phyloP scores from a whole-genome alignment of 2,329 filamentous ascomycete species.

The Colletotrichum sp. region DNA sequence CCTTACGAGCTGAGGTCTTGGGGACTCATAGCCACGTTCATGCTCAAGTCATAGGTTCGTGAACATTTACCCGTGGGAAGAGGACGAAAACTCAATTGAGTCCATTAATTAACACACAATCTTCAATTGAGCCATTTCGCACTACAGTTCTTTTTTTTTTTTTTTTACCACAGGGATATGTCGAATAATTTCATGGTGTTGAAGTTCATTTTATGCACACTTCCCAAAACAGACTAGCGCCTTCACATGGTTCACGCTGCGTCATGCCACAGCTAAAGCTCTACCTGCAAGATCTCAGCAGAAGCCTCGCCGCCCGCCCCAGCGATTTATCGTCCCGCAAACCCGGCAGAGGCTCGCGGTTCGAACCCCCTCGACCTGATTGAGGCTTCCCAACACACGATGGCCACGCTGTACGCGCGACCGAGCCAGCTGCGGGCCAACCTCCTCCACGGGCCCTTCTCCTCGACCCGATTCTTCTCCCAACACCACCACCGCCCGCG shows the following conservation, averaged over 20 bases:
- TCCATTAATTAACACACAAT: neutral
- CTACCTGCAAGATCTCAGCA: conserved; percentile 11
- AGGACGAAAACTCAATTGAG: neutral
- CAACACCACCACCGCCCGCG: conserved; percentile 49
- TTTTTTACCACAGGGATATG: neutral
- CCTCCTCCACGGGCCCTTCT: conserved; percentile 33
- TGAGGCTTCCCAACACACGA: conserved; percentile 24
- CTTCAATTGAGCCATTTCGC: neutral
- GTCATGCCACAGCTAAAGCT: conserved; percentile 17
- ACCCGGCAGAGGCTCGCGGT: neutral
- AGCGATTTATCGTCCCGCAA: conserved; percentile 7
- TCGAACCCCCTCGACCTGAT: neutral
- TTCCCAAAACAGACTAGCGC: conserved; percentile 14
- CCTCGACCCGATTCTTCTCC: conserved; percentile 37
- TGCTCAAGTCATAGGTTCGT: neutral
- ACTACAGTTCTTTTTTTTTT: neutral
- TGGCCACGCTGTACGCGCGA: conserved; percentile 38
- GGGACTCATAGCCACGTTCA: neutral
- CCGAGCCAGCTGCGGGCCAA: conserved; percentile 36
- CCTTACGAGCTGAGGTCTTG: neutral
- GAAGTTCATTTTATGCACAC: neutral
- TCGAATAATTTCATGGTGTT: neutral
- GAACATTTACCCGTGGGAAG: neutral
- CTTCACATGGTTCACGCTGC: conserved; percentile 7
- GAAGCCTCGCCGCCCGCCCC: neutral